These are phyloP conservation scores for Gastrolobium villosum DNA, from an alignment of 306 rosid genomes.

Conservation along the genomic window DNA sequence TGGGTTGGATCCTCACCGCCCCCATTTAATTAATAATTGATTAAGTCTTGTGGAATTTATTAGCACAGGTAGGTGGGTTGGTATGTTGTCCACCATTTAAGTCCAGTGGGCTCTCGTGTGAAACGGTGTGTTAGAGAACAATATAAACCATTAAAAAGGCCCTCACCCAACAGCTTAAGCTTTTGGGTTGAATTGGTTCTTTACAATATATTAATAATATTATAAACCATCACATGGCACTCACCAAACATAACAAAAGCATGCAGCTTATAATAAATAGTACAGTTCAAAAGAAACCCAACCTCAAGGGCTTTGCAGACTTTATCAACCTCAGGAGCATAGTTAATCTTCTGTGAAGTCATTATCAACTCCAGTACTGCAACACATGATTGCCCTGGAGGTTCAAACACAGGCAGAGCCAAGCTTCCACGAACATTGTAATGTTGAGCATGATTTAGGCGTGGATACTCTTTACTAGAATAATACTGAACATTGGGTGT, in stretches of 20 bases:
- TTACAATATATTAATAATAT: background rate
- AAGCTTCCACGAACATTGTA: slow-evolving; percentile 87
- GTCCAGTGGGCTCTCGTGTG: too few relatives aligned
- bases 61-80: too few relatives aligned
- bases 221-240: background rate
- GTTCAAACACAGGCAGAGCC: slow-evolving; percentile 89
- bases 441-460: slow-evolving; percentile 76
- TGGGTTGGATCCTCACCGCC: too few relatives aligned
- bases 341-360: slow-evolving; percentile 82
- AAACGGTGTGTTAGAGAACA: too few relatives aligned
- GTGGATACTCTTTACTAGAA: slow-evolving; percentile 77
- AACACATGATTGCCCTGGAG: slow-evolving; percentile 74
- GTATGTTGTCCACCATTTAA: too few relatives aligned
- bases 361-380: slow-evolving; percentile 89
- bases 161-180: too few relatives aligned
- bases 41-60: too few relatives aligned
- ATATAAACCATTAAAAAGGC: too few relatives aligned
- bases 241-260: slow-evolving; percentile 37
- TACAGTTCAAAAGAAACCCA: slow-evolving; percentile 51
- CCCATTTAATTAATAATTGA: too few relatives aligned
- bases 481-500: slow-evolving; percentile 93
- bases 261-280: slow-evolving; percentile 12
- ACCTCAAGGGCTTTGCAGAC: slow-evolving; percentile 97
- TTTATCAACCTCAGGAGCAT: slow-evolving; percentile 89
- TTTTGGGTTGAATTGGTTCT: too few relatives aligned